Conservation (phyloP, 148 eudicot genomes). For the Polygonum maritimum region DNA sequence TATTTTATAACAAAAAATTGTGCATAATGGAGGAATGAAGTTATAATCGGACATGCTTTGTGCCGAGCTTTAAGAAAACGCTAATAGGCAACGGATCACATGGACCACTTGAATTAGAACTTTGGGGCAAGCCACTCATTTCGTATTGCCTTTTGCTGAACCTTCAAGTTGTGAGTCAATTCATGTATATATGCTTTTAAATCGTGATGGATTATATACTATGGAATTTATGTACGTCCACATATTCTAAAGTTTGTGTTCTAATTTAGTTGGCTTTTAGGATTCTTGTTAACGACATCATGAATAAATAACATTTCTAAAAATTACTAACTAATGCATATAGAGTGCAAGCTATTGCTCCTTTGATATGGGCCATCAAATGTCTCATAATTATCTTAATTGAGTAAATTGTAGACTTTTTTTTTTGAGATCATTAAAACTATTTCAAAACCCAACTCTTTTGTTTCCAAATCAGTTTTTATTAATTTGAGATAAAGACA, state of each 20-base stretch:
- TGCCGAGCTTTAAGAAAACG: slow-evolving; percentile 7
- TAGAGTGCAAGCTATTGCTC: too few species aligned
- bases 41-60: background rate
- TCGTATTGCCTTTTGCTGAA: background rate
- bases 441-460: too few species aligned
- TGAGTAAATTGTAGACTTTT: too few species aligned
- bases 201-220: background rate
- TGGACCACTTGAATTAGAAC: background rate
- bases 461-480: too few species aligned
- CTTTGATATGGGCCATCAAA: too few species aligned
- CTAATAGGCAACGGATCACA: background rate
- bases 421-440: too few species aligned
- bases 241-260: background rate
- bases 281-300: background rate
- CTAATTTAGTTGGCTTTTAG: background rate
- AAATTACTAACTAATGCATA: too few species aligned
- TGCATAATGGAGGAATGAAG: background rate
- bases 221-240: background rate
- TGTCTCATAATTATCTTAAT: too few species aligned
- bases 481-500: too few species aligned
- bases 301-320: too few species aligned
- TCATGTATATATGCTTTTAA: background rate
- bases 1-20: too few species aligned
- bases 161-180: background rate
- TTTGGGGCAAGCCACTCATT: background rate